Evolutionary conservation across 805 yeast species (phyloP).

Genomic region (Nakazawaea ambrosiae): DNA sequence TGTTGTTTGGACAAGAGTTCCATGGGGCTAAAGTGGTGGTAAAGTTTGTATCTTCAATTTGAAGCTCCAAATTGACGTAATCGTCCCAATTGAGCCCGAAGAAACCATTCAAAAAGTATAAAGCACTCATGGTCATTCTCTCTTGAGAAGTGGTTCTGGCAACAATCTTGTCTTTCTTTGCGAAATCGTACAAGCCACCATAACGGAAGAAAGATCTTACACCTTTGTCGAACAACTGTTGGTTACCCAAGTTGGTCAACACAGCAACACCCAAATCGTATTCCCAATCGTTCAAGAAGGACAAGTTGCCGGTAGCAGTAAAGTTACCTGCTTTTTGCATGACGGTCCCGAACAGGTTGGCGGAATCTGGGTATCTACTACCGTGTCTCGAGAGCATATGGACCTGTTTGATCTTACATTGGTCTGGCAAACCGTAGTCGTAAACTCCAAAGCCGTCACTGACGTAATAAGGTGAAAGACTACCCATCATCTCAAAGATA

Average conservation of each 20-base stretch:
- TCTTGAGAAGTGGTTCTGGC: slow-evolving; percentile 33
- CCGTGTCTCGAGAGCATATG: slow-evolving; percentile 5
- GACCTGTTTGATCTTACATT: slow-evolving; percentile 10
- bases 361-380: slow-evolving; percentile 4
- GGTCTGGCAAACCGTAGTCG: slow-evolving; percentile 16
- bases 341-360: neutral
- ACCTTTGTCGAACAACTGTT: slow-evolving; percentile 16
- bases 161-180: slow-evolving; percentile 12
- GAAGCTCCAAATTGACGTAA: slow-evolving; percentile 13
- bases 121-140: slow-evolving; percentile 41
- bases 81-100: slow-evolving; percentile 26
- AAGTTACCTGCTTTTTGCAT: slow-evolving; percentile 4
- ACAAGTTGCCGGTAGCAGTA: slow-evolving; percentile 7
- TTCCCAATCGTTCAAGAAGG: slow-evolving; percentile 10
- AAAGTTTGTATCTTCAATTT: slow-evolving; percentile 12
- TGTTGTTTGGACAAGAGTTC: slow-evolving; percentile 14
- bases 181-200: slow-evolving; percentile 14
- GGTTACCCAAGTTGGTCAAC: slow-evolving; percentile 16
- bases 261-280: slow-evolving; percentile 12
- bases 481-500: slow-evolving; percentile 15
- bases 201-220: slow-evolving; percentile 15
- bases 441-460: slow-evolving; percentile 16
- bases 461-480: slow-evolving; percentile 15
- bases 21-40: slow-evolving; percentile 14
- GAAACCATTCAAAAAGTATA: slow-evolving; percentile 42